Evolutionary conservation across 129 eudicot species (phyloP).

Genomic region (Chrysanthemum makinoi): DNA sequence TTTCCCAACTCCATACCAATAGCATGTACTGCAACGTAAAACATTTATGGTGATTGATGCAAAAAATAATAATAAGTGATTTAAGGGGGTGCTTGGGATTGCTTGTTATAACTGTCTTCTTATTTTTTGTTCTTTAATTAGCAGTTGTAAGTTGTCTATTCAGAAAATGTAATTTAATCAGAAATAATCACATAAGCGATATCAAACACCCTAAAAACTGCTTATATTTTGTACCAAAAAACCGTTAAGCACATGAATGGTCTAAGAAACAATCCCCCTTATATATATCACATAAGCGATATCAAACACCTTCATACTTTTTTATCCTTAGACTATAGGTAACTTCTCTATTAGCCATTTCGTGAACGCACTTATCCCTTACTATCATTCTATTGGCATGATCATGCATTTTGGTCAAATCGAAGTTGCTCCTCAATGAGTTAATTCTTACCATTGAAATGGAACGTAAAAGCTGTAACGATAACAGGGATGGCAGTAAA

Average conservation of each 20-base stretch:
- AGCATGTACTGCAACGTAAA: constrained; percentile 64
- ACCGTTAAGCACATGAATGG: too few relatives aligned
- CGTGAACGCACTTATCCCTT: not conserved
- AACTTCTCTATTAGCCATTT: not conserved
- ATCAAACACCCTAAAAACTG: too few relatives aligned
- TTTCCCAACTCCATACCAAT: constrained; percentile 78
- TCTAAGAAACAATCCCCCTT: too few relatives aligned
- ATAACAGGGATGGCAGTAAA: constrained; percentile 92
- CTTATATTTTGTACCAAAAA: too few relatives aligned
- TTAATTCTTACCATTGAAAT: constrained; percentile 68
- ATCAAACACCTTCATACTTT: too few relatives aligned
- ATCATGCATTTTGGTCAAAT: not conserved
- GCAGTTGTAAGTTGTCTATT: too few relatives aligned
- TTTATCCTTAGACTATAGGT: not conserved
- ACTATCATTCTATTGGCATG: not conserved
- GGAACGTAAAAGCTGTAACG: constrained; percentile 96
- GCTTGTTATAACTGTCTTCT: too few relatives aligned
- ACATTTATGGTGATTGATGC: not conserved
- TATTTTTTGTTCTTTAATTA: too few relatives aligned
- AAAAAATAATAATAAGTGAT: too few relatives aligned
- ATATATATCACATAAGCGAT: too few relatives aligned
- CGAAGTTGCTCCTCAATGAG: not conserved
- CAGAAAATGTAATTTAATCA: too few relatives aligned
- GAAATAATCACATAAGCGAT: too few relatives aligned
- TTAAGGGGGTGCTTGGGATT: not conserved